Conservation (phyloP, 352 stramenopile genomes). For the Phytophthora melonis region DNA sequence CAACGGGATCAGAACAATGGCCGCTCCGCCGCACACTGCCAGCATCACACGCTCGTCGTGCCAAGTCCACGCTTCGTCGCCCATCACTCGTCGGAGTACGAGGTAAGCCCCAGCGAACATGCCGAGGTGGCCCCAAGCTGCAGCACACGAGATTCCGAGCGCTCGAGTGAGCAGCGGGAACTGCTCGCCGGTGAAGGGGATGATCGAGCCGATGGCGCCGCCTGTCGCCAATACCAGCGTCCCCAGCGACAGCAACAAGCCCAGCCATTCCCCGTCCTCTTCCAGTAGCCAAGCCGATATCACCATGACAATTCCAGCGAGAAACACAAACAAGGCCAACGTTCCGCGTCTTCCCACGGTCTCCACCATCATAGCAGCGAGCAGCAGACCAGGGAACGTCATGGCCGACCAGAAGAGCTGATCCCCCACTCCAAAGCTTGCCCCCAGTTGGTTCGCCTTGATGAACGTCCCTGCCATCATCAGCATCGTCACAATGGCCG, state of each 20-base stretch:
- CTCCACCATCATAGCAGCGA: slow-evolving; percentile 54
- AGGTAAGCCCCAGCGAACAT: slow-evolving; percentile 52
- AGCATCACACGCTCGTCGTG: slow-evolving; percentile 42
- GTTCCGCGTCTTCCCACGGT: slow-evolving; percentile 41
- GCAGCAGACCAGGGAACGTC: slow-evolving; percentile 50
- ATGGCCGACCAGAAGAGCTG: slow-evolving; percentile 50
- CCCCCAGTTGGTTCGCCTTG: slow-evolving; percentile 23
- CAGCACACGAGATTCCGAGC: slow-evolving; percentile 48
- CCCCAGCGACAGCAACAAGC: slow-evolving; percentile 36
- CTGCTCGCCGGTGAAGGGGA: slow-evolving; percentile 54
- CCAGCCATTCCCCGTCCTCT: slow-evolving; percentile 26
- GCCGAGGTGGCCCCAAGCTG: slow-evolving; percentile 48
- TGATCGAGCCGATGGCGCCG: slow-evolving; percentile 42
- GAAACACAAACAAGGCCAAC: slow-evolving; percentile 45
- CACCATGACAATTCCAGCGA: slow-evolving; percentile 37
- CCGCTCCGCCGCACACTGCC: slow-evolving; percentile 20
- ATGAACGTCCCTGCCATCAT: slow-evolving; percentile 43
- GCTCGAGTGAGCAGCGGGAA: slow-evolving; percentile 58
- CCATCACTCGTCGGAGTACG: slow-evolving; percentile 37
- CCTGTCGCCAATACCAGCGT: slow-evolving; percentile 32
- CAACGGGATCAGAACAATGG: slow-evolving; percentile 33
- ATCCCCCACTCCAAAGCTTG: slow-evolving; percentile 24
- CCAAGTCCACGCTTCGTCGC: slow-evolving; percentile 34
- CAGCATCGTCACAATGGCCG: slow-evolving; percentile 34
- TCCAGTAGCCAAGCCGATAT: slow-evolving; percentile 34